Evolutionary conservation across 345 rosid species (phyloP), one percentile per base, ranked within the genome.

Genomic region (Isatis tinctoria): DNA sequence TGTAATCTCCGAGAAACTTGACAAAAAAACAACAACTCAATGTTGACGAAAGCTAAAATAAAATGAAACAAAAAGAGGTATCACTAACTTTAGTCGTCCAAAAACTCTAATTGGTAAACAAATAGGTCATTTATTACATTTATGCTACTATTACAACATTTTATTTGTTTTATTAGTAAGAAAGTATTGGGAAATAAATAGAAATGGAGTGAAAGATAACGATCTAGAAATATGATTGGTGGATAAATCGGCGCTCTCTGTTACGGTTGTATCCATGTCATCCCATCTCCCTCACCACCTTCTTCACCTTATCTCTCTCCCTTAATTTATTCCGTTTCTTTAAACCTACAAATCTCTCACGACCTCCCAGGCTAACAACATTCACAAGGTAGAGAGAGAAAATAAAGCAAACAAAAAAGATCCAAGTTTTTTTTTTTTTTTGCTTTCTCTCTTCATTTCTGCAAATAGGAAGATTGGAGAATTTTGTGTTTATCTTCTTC

Each of bases 231-330:
- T 63, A 0, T 76, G 70, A 76, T 76, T 76, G 79, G 79, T 35
- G 48, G 27, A 76, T 76, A 69, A 63, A 53, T 43, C 75, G 79
- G 79, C 79, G 75, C 65, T 26, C 75, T 69, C 12, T 76, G 70
- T 17, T 69, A 56, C 44, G 53, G 71, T 63, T 76, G 52, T 11
- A 53, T 69, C 79, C 74, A 69, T 45, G 75, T 76, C 79, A 76
- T 76, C 74, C 49, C 67, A 48, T 74, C 78, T 74, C 56, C 64
- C 10, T 18, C 33, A 24, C 44, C 43, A 9, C 61, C 17, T 13
- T 48, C 52, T 58, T 11, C 10, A 43, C 44, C 72, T 74, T 74
- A 45, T 74, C 77, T 58, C 62, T 37, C 65, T 26, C 67, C 56
- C 39, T 10, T 39, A 12, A 27, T 39, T 60, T 39, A 24, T 37